phyloP scores from a whole-genome alignment of 495 filamentous ascomycete genomes.

The Terfezia claveryi region DNA sequence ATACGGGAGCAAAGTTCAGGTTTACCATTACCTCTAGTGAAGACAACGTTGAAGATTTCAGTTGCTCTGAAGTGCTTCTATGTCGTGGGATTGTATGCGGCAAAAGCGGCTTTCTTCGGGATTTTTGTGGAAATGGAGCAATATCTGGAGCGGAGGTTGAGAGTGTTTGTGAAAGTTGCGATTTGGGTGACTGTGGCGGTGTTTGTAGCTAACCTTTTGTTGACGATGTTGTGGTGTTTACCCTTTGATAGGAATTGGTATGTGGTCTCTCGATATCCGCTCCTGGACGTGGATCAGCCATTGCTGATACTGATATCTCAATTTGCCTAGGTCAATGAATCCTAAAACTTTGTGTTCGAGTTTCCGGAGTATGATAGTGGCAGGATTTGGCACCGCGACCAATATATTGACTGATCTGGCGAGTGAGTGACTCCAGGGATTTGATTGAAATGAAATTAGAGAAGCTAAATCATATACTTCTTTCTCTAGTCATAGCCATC shows the following conservation, averaged over 20 bases:
- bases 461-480: neutral
- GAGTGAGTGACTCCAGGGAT: constrained; percentile 1
- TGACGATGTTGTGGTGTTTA: neutral
- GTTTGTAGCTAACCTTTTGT: neutral
- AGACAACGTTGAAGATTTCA: neutral
- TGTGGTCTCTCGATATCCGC: neutral
- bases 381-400: neutral
- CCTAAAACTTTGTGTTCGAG: neutral
- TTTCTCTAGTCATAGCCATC: constrained; percentile 3
- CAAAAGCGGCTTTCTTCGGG: neutral
- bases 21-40: neutral
- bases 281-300: neutral
- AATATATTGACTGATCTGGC: constrained; percentile 3
- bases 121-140: neutral
- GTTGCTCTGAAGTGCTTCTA: neutral
- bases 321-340: neutral
- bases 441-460: too few species aligned
- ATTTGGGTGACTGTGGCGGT: neutral
- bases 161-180: neutral
- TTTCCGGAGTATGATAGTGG: neutral
- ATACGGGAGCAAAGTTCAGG: neutral
- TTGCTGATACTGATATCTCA: neutral
- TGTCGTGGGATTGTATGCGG: neutral
- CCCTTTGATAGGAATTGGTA: neutral
- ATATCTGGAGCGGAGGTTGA: neutral